Evolutionary conservation across 352 stramenopile genomes (phyloP).

Genomic region (Thraustotheca clavata): DNA sequence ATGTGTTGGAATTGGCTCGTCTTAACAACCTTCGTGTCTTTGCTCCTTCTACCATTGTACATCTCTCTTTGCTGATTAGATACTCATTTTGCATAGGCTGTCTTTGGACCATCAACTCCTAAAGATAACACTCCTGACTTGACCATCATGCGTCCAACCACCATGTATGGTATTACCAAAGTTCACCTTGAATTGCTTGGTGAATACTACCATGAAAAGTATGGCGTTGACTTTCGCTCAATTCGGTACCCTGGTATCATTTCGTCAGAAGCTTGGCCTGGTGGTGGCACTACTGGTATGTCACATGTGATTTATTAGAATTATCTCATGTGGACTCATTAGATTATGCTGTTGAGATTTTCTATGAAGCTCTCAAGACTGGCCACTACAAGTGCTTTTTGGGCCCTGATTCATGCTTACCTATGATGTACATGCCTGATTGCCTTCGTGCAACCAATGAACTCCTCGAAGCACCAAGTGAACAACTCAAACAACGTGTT

Average conservation of each 20-base stretch:
- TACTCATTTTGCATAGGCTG: slow-evolving; percentile 28
- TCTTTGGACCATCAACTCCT: slow-evolving; percentile 83
- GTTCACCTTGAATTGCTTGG: slow-evolving; percentile 85
- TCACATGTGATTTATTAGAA: background rate
- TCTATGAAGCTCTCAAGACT: slow-evolving; percentile 84
- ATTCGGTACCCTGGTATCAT: slow-evolving; percentile 88
- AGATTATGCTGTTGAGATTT: slow-evolving; percentile 92
- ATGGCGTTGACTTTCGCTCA: slow-evolving; percentile 87
- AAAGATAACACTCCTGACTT: slow-evolving; percentile 78
- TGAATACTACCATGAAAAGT: slow-evolving; percentile 90
- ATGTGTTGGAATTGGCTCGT: slow-evolving; percentile 84
- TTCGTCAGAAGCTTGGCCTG: slow-evolving; percentile 76
- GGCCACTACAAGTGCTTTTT: slow-evolving; percentile 88
- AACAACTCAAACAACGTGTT: slow-evolving; percentile 69
- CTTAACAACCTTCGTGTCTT: slow-evolving; percentile 86
- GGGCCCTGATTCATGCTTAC: slow-evolving; percentile 60
- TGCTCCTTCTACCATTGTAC: slow-evolving; percentile 82
- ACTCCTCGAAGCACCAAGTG: slow-evolving; percentile 61
- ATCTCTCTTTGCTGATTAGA: background rate
- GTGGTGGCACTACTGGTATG: slow-evolving; percentile 56
- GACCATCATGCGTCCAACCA: slow-evolving; percentile 88
- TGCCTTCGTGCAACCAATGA: slow-evolving; percentile 80
- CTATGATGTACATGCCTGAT: slow-evolving; percentile 95
- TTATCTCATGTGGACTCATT: slow-evolving; percentile 13
- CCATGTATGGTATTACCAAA: slow-evolving; percentile 91